A percentile compares a stretch with the other conserved stretches of the same genome.
Evolutionary conservation across 202 grass and related monocot genomes (phyloP).

Genomic region (Bolboschoenoplectus hybrid): DNA sequence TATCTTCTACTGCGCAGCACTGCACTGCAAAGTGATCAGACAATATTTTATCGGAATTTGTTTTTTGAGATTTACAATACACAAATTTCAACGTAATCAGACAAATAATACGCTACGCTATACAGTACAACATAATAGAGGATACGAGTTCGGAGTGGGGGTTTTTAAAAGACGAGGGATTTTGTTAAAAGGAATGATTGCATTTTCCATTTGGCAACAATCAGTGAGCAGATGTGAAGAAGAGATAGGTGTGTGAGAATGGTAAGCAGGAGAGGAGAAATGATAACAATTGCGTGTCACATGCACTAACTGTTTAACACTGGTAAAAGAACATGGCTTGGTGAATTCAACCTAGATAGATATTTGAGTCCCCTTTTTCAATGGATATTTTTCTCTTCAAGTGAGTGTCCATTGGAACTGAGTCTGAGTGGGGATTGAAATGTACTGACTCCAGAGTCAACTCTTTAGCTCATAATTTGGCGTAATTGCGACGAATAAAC

Average conservation of each 20-base stretch:
- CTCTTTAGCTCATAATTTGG: slow-evolving; percentile 29
- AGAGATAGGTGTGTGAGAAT: slow-evolving; percentile 27
- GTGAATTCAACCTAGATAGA: background rate
- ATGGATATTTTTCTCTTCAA: slow-evolving; percentile 22
- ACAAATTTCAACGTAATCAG: too few relatives aligned
- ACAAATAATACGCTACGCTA: too few relatives aligned
- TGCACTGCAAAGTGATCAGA: too few relatives aligned
- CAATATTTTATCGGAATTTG: too few relatives aligned
- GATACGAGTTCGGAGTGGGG: background rate
- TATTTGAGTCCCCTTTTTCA: background rate
- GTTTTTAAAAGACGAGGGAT: background rate
- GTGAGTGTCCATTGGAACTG: slow-evolving; percentile 6
- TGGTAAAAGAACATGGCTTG: slow-evolving; percentile 32
- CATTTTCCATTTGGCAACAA: slow-evolving; percentile 21
- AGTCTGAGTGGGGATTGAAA: slow-evolving; percentile 4
- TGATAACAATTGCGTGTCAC: slow-evolving; percentile 34
- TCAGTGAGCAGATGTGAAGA: slow-evolving; percentile 31
- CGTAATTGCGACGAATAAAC: background rate
- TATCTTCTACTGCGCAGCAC: too few relatives aligned
- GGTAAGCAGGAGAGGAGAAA: slow-evolving; percentile 21
- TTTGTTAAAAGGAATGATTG: slow-evolving; percentile 38
- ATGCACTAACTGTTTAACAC: slow-evolving; percentile 27
- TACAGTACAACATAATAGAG: too few relatives aligned
- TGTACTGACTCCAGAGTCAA: slow-evolving; percentile 21
- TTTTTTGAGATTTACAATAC: too few relatives aligned